phyloP scores from a whole-genome alignment of 192 early-diverging fungal species.

The Backusella westeae region DNA sequence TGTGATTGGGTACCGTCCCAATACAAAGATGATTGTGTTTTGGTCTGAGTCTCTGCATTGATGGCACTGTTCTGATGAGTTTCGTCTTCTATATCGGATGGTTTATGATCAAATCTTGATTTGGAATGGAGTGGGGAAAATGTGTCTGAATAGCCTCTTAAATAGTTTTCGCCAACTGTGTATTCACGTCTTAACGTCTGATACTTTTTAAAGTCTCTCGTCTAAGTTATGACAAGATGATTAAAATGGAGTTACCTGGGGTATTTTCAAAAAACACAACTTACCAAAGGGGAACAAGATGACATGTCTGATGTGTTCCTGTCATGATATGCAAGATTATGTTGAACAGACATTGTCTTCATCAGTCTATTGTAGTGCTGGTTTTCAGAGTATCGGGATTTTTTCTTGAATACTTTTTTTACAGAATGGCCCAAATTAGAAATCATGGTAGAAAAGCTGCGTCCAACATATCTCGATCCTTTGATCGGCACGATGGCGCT shows the following conservation, averaged over 20 bases:
- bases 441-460: slow-evolving; percentile 7
- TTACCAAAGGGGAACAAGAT: not conserved
- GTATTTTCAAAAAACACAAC: too few relatives aligned
- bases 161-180: not conserved
- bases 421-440: slow-evolving; percentile 4
- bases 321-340: not conserved
- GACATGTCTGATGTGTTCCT: not conserved
- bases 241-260: not conserved
- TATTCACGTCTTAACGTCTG: not conserved
- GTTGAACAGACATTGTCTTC: slow-evolving; percentile 15
- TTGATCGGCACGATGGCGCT: not conserved
- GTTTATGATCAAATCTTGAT: not conserved
- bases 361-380: not conserved
- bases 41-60: not conserved
- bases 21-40: not conserved
- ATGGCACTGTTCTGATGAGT: not conserved
- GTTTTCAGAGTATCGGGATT: not conserved
- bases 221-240: not conserved
- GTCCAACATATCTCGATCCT: not conserved
- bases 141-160: not conserved
- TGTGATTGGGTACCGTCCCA: slow-evolving; percentile 13
- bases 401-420: slow-evolving; percentile 10
- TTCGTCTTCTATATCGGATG: not conserved
- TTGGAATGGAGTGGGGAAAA: not conserved
- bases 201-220: not conserved